Evolutionary conservation across 2,329 filamentous ascomycete species (phyloP).

Genomic region (Aspergillus sp.): DNA sequence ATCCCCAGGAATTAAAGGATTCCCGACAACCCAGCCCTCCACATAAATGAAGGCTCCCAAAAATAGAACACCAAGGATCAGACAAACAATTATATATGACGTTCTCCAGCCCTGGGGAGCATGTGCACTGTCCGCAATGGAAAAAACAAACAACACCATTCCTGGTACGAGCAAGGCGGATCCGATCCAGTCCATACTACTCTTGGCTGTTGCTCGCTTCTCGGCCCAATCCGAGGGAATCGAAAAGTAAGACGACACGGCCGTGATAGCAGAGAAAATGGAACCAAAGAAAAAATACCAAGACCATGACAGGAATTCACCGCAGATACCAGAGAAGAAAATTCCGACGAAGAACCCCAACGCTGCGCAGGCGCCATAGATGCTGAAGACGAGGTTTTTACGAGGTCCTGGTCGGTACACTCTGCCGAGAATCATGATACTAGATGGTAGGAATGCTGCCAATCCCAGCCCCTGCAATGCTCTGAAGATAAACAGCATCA

Average conservation of each 20-base stretch:
- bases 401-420: conserved; percentile 61
- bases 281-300: conserved; percentile 65
- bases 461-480: conserved; percentile 68
- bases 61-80: conserved; percentile 56
- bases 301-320: conserved; percentile 50
- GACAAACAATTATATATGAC: conserved; percentile 61
- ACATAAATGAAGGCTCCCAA: conserved; percentile 59
- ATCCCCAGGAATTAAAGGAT: conserved; percentile 63
- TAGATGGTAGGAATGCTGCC: conserved; percentile 63
- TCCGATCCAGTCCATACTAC: conserved; percentile 66
- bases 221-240: conserved; percentile 41
- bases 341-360: conserved; percentile 52
- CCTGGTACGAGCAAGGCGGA: conserved; percentile 56
- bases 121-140: conserved; percentile 66
- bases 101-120: conserved; percentile 65
- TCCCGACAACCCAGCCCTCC: conserved; percentile 61
- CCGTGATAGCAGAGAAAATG: conserved; percentile 44
- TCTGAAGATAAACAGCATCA: conserved; percentile 67
- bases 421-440: conserved; percentile 59
- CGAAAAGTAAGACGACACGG: conserved; percentile 39
- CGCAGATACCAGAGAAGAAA: conserved; percentile 56
- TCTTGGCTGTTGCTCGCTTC: conserved; percentile 25
- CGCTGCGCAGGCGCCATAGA: conserved; percentile 49
- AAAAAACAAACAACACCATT: conserved; percentile 64
- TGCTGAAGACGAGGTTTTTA: conserved; percentile 61